Conservation (phyloP, 225 moss, liverwort and hornwort genomes). For the Ulota crispa region DNA sequence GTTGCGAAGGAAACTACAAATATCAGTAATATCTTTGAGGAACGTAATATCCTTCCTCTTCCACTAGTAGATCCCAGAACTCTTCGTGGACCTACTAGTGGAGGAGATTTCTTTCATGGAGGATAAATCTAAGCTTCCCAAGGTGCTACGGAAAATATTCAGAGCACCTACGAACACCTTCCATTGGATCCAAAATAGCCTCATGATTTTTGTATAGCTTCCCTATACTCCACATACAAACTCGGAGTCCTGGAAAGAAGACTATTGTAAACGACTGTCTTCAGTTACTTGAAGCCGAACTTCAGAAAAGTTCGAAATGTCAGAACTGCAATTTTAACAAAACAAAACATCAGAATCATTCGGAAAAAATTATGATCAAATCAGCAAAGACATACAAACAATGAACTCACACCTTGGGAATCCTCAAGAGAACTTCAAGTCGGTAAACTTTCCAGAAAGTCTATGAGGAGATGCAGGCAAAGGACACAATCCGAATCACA, state of each 20-base stretch:
- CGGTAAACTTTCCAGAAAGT: not conserved
- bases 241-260: not conserved
- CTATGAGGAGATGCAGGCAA: not conserved
- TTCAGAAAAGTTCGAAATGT: not conserved
- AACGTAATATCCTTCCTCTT: slow-evolving; percentile 25
- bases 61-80: slow-evolving; percentile 54
- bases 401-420: not conserved
- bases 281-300: not conserved
- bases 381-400: not conserved
- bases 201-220: slow-evolving; percentile 20
- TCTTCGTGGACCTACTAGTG: slow-evolving; percentile 48
- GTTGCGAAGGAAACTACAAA: slow-evolving; percentile 1
- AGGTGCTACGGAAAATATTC: slow-evolving; percentile 25
- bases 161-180: slow-evolving; percentile 9
- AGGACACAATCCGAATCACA: not conserved
- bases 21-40: slow-evolving; percentile 11
- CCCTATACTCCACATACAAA: slow-evolving; percentile 5
- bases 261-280: not conserved
- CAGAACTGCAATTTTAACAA: slow-evolving; percentile 22
- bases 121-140: slow-evolving; percentile 7
- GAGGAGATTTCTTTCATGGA: slow-evolving; percentile 38
- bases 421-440: not conserved
- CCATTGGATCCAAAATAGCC: slow-evolving; percentile 22
- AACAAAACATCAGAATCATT: not conserved
- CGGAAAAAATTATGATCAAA: not conserved